Evolutionary conservation across 2,329 filamentous ascomycete genomes (phyloP).

Genomic region (Alternaria panax): DNA sequence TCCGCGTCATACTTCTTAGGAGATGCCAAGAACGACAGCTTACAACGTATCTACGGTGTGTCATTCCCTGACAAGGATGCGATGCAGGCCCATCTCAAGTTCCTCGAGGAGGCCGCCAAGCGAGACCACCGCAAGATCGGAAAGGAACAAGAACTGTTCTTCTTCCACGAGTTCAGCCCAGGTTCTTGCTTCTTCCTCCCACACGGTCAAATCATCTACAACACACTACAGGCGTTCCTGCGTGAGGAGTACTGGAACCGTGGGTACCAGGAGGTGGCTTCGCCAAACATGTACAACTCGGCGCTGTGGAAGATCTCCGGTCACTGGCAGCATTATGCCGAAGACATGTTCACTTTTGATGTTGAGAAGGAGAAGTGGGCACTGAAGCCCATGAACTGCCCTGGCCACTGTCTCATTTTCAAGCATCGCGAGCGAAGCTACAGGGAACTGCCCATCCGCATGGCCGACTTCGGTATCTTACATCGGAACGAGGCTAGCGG

Average conservation of each 20-base stretch:
- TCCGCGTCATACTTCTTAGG: constrained; percentile 91
- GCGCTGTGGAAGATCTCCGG: constrained; percentile 93
- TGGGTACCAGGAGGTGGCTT: constrained; percentile 93
- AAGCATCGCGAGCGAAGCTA: constrained; percentile 84
- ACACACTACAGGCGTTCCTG: constrained; percentile 82
- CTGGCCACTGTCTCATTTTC: constrained; percentile 90
- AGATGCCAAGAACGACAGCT: constrained; percentile 89
- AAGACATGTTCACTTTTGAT: constrained; percentile 92
- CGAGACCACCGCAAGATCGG: constrained; percentile 94
- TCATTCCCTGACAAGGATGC: constrained; percentile 97
- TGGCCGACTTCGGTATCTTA: constrained; percentile 94
- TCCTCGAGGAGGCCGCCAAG: constrained; percentile 97
- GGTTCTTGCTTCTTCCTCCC: constrained; percentile 92
- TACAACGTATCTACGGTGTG: constrained; percentile 96
- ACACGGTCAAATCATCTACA: constrained; percentile 92
- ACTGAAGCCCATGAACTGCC: constrained; percentile 98
- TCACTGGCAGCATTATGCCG: constrained; percentile 90
- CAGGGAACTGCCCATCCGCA: constrained; percentile 85
- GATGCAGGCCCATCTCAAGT: constrained; percentile 91
- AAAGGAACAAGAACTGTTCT: constrained; percentile 95
- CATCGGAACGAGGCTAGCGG: constrained; percentile 96
- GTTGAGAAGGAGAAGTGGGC: constrained; percentile 85
- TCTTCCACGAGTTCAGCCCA: constrained; percentile 93
- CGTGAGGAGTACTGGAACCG: constrained; percentile 90
- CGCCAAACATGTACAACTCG: constrained; percentile 95